Evolutionary conservation across 148 eudicot species (phyloP).

Genomic region (Agrostemma githago): DNA sequence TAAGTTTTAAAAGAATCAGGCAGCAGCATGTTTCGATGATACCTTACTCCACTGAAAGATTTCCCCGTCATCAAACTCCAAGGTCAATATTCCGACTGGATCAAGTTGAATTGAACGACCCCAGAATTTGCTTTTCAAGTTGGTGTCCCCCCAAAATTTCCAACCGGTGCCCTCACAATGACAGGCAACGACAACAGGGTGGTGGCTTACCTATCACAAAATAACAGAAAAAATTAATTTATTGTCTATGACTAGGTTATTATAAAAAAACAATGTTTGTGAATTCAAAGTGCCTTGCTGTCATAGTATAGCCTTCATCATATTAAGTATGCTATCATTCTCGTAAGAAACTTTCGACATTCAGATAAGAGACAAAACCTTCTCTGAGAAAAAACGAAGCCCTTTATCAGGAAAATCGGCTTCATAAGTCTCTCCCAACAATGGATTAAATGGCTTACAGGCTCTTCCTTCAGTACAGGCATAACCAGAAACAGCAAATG

Average conservation of each 20-base stretch:
- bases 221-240: slow-evolving; percentile 16
- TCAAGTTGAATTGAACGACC: slow-evolving; percentile 96
- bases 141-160: slow-evolving; percentile 90
- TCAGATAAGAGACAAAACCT: slow-evolving; percentile 41
- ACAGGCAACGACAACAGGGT: slow-evolving; percentile 91
- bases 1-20: neutral
- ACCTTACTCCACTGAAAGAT: slow-evolving; percentile 95
- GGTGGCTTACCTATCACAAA: slow-evolving; percentile 77
- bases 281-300: neutral
- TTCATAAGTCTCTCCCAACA: slow-evolving; percentile 78
- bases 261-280: neutral
- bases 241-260: neutral
- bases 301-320: neutral
- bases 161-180: slow-evolving; percentile 94
- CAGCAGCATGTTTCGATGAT: slow-evolving; percentile 6
- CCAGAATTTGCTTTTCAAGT: slow-evolving; percentile 93
- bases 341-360: neutral
- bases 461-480: slow-evolving; percentile 74
- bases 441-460: slow-evolving; percentile 79
- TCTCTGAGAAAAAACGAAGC: slow-evolving; percentile 79
- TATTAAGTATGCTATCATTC: neutral
- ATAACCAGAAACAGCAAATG: slow-evolving; percentile 79
- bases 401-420: slow-evolving; percentile 86
- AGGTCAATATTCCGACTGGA: slow-evolving; percentile 79
- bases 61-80: slow-evolving; percentile 95